Percentiles rank a stretch among this genome's conserved stretches.
These are phyloP conservation scores for Boletus edulis DNA, from an alignment of 768 basidiomycete species.

Conservation along the genomic window DNA sequence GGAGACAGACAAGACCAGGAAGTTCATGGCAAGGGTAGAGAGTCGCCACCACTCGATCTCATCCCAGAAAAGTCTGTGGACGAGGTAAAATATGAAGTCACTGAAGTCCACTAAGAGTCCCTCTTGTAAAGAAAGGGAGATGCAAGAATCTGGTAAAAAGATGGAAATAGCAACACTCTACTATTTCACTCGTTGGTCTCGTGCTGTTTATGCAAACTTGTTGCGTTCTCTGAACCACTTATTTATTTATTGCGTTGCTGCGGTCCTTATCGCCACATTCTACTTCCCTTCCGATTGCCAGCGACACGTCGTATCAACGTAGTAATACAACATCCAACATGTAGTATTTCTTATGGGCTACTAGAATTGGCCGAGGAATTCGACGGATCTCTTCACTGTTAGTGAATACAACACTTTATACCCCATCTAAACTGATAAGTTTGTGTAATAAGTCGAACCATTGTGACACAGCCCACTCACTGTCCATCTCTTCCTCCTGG, in stretches of 20 bases:
- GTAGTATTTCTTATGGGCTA: conserved; percentile 6
- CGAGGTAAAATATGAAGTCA: not conserved
- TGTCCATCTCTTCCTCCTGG: conserved; percentile 35
- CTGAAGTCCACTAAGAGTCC: not conserved
- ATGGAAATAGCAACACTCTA: not conserved
- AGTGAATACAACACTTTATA: no score
- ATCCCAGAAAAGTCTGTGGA: conserved; percentile 16
- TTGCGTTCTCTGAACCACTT: not conserved
- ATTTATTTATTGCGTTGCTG: not conserved
- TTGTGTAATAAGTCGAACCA: conserved; percentile 29
- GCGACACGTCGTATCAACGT: not conserved
- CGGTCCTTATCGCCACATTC: no score
- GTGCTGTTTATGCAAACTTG: not conserved
- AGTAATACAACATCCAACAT: conserved; percentile 12
- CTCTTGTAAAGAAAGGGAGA: not conserved
- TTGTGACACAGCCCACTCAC: conserved; percentile 30
- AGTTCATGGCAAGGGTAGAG: not conserved
- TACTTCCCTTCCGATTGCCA: no score
- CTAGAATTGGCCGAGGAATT: no score
- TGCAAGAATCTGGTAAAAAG: not conserved
- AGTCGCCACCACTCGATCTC: conserved; percentile 14
- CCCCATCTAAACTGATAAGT: no score
- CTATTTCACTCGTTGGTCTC: not conserved
- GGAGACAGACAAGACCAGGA: conserved; percentile 39
- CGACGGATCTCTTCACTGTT: no score